These are phyloP conservation scores for Diutina mesorugosa DNA, from an alignment of 1,139 yeast species.

Conservation along the genomic window DNA sequence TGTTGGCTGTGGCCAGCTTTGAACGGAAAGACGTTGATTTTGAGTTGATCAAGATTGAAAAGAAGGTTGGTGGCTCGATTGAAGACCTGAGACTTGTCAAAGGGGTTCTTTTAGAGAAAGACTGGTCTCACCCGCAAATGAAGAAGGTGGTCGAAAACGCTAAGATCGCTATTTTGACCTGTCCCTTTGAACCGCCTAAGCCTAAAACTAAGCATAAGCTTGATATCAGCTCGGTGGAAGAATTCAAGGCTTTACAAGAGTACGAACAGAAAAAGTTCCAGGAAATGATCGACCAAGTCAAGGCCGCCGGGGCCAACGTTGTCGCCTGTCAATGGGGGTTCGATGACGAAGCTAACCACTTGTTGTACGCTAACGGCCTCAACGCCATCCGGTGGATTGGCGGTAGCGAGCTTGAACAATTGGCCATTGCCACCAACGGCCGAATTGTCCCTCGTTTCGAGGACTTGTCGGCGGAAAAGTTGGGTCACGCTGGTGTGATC, in stretches of 20 bases:
- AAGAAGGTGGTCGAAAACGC: slow-evolving; percentile 71
- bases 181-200: slow-evolving; percentile 99
- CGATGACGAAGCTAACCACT: slow-evolving; percentile 96
- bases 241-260: slow-evolving; percentile 76
- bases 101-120: slow-evolving; percentile 92
- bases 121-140: slow-evolving; percentile 98
- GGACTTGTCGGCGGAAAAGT: slow-evolving; percentile 68
- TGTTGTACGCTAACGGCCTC: slow-evolving; percentile 71
- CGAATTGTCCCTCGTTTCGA: slow-evolving; percentile 96
- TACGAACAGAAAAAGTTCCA: slow-evolving; percentile 86
- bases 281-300: slow-evolving; percentile 82
- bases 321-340: slow-evolving; percentile 99
- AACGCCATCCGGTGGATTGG: slow-evolving; percentile 99
- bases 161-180: slow-evolving; percentile 85
- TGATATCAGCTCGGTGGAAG: slow-evolving; percentile 86
- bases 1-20: slow-evolving; percentile 81
- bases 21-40: slow-evolving; percentile 92
- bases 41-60: slow-evolving; percentile 89
- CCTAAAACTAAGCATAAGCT: slow-evolving; percentile 97
- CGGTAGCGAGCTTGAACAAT: slow-evolving; percentile 88
- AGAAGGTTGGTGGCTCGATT: slow-evolving; percentile 89
- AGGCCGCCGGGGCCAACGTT: slow-evolving; percentile 85
- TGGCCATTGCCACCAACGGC: slow-evolving; percentile 96
- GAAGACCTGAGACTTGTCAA: slow-evolving; percentile 75
- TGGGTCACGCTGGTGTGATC: slow-evolving; percentile 80